Base-by-base conservation (phyloP, 108 stramenopile genomes). In the Cyclotella distinguenda region DNA sequence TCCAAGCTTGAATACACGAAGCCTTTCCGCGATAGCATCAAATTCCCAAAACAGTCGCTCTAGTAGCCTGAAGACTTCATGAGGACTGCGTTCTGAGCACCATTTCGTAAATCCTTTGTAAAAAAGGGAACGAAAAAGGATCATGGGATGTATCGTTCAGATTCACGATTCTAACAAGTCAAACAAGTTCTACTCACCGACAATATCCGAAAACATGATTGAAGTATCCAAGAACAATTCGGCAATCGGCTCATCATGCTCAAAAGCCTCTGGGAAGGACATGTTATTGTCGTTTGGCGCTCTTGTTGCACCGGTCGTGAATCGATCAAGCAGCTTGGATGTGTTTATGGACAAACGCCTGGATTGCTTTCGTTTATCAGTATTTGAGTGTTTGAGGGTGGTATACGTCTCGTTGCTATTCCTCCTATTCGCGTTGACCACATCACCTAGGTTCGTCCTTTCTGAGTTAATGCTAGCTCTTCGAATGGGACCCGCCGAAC, bases 121-220 rank as follows among this genome's bases (percentile, higher is more conserved):
- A 8, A 18, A 10, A 3, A 32, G 2, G 15, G 55, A 13, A 47
- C 7, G 10, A 22, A 35, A 52, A 26, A 46, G 22, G 15, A 56
- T 25, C 44, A 35, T 55, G 18, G 27, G 18, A 57, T 12, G 21
- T 33, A 15, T 30, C 1, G 18, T 40, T 50, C 25, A 3, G 0
- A 55, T 21, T n/a, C n/a, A n/a, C n/a, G n/a, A n/a, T n/a, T n/a
- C n/a, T n/a, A 42, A 23, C 6, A 57, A 23, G 19, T 33, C n/a
- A n/a, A 16, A 49, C 22, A 25, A 42, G 13, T 19, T 15, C 0
- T 31, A 56, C 77, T 65, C 21, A 68, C 81, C 76, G 22, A 58
- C 70, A 38, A 86, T 80, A 61, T 86, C 85, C 5, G 80, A 82
- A 81, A 88, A 86, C 79, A 88, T 80, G 21, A 88, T 85, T 0